Base-by-base conservation (phyloP, 495 filamentous ascomycete genomes). In the Talaromyces borbonicus region DNA sequence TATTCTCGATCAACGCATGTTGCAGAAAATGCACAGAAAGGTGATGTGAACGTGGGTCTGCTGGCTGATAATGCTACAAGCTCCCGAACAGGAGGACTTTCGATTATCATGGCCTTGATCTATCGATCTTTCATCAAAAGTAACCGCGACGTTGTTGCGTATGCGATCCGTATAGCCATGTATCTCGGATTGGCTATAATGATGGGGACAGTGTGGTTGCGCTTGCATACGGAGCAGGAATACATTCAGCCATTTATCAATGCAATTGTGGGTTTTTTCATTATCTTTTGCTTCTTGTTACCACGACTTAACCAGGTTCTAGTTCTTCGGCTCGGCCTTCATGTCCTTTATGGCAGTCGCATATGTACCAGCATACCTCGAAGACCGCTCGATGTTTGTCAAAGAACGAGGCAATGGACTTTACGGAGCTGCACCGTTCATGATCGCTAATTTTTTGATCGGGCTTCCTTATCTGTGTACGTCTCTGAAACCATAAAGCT, bases 261-360 rank as follows among this genome's bases (percentile, higher is more conserved):
- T 52, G 82, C 81, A 29, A 87, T 92, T 49, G 78, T 68, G 47
- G 44, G 62, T 38, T 12, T 7, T 23, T 23, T 29, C 25, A 31
- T 23, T 8, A 15, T 9, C 9, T 16, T 20, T 41, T 16, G 11
- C 38, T 14, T n/a, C n/a, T n/a, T n/a, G n/a, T n/a, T n/a, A n/a
- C n/a, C n/a, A n/a, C n/a, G 16, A 20, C n/a, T 45, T 35, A 23
- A 15, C 11, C 8, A 29, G 61, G 81, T 85, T 38, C 35, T 38
- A 71, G 63, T 82, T 85, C 75, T 89, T 85, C 58, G 84, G 86
- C 12, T 79, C 73, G 0, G 86, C 85, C 0, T 92, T 92, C 68
- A 87, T 92, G 84, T 85, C 80, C 27, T 92, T 92, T 72, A 92
- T 92, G 86, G 86, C 86, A 1, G 82, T 86, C 0, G 86, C 85